Conservation (phyloP, 75 land plant species). For the Selaginella tamariscina region DNA sequence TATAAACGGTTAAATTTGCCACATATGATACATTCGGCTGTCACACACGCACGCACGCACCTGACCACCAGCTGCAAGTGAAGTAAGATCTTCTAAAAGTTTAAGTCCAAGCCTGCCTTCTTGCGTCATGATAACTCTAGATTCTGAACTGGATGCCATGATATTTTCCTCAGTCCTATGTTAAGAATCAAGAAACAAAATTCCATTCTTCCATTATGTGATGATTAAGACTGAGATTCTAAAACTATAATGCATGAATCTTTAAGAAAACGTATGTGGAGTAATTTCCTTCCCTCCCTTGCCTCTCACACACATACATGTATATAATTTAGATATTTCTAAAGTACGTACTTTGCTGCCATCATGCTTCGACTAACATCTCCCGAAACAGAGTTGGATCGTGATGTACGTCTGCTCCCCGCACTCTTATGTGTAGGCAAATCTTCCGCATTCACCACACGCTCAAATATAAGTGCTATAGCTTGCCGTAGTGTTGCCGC, state of each 20-base stretch:
- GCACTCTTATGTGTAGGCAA: constrained; percentile 48
- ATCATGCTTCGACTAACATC: constrained; percentile 73
- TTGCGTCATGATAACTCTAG: constrained; percentile 33
- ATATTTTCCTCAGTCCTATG: constrained; percentile 35
- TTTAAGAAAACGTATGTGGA: background rate
- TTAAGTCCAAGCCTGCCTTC: constrained; percentile 79
- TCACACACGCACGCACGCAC: constrained; percentile 53
- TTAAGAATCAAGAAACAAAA: background rate
- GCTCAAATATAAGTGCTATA: constrained; percentile 88
- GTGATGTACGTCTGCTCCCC: constrained; percentile 41
- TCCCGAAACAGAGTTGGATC: constrained; percentile 53
- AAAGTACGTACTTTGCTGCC: constrained; percentile 41
- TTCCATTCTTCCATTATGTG: background rate
- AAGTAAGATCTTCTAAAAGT: constrained; percentile 87
- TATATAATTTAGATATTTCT: background rate
- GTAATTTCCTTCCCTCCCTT: background rate
- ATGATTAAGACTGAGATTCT: no score
- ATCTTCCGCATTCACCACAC: constrained; percentile 50
- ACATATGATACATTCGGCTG: no score
- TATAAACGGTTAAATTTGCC: no score
- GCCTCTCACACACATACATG: no score
- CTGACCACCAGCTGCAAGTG: constrained; percentile 98
- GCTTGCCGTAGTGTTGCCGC: constrained; percentile 98
- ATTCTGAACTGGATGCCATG: constrained; percentile 21
- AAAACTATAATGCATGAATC: no score